Evolutionary conservation across 768 basidiomycete genomes (phyloP), one percentile per base, ranked within the genome.

Genomic region (Amanita pseudoporphyria): DNA sequence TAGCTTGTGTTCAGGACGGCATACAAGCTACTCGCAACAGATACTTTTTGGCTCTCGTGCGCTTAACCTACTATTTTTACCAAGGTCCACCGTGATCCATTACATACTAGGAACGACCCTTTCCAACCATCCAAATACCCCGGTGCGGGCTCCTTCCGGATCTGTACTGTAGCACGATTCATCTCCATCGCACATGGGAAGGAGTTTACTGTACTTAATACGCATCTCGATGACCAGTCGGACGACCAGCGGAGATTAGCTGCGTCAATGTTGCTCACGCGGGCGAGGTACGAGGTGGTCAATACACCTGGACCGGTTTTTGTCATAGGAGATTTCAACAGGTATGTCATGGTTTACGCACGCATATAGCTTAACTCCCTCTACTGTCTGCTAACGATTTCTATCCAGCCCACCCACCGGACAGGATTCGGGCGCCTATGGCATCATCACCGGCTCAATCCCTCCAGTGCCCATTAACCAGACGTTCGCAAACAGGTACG

Each of bases 41-140:
- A 77, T 54, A 71, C 70, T 9, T 79, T 79, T 59, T 79, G 77
- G 78, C 67, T 77, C 30, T 78, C 77, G 73, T 74, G 58, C 53
- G 73, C 61, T 33, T 38, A 19, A 24, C 9, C 14, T 14, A 13
- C 28, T 10, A 7, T n/a, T 32, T 19, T 16, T 21, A 24, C 14
- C n/a, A 39, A 5, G 31, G 10, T 42, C 26, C 12, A 32, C 12
- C 3, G 13, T 47, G 30, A 39, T 18, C 44, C 26, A 51, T 31
- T 44, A 48, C 12, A 5, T 31, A 14, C 14, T 42, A 74, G 74
- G 10, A 60, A 71, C 45, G 71, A 69, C 1, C 77, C 77, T 0
- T 75, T 74, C 53, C 61, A 65, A 18, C 71, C 74, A 4, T 78
- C 77, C 13, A 67, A 54, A 42, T 77, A 66, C 60, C 76, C 77